Conservation (phyloP, 179 eudicot species). For the Corrigiola litoralis region DNA sequence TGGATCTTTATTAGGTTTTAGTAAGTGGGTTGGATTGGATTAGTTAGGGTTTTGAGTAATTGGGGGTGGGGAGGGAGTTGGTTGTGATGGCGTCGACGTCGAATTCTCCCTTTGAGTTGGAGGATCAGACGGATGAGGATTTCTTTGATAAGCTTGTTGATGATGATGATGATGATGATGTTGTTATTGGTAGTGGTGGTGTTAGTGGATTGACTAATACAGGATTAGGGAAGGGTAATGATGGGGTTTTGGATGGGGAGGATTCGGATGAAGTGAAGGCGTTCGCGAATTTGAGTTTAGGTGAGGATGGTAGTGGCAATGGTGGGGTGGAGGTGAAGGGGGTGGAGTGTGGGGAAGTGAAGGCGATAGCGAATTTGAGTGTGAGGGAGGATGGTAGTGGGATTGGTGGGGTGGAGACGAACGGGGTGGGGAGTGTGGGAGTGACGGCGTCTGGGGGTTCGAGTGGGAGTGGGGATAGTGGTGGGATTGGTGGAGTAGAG, state of each 20-base stretch:
- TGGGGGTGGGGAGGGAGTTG: constrained; percentile 17
- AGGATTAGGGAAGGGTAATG: neutral
- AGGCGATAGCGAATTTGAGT: constrained; percentile 31
- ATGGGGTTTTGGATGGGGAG: constrained; percentile 26
- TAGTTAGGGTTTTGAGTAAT: constrained; percentile 12
- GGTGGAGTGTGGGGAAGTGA: constrained; percentile 52
- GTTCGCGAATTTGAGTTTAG: constrained; percentile 23
- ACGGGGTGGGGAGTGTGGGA: constrained; percentile 24
- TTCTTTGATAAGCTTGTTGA: constrained; percentile 80
- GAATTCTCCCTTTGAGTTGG: constrained; percentile 66
- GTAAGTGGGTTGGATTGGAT: no score
- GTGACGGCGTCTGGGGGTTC: constrained; percentile 24
- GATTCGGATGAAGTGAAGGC: constrained; percentile 57
- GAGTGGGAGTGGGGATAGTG: constrained; percentile 6
- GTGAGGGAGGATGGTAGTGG: constrained; percentile 7
- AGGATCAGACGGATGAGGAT: constrained; percentile 89
- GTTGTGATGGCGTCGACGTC: constrained; percentile 54
- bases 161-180: constrained; percentile 54
- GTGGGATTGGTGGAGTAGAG: neutral
- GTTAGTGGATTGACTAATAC: neutral
- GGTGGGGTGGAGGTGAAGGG: constrained; percentile 23
- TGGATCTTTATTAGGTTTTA: no score
- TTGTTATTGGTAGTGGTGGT: constrained; percentile 1
- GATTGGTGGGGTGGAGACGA: neutral
- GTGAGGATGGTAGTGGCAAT: constrained; percentile 8